Evolutionary conservation across 2,329 filamentous ascomycete genomes (phyloP).

Genomic region (Colletotrichum tropicale): DNA sequence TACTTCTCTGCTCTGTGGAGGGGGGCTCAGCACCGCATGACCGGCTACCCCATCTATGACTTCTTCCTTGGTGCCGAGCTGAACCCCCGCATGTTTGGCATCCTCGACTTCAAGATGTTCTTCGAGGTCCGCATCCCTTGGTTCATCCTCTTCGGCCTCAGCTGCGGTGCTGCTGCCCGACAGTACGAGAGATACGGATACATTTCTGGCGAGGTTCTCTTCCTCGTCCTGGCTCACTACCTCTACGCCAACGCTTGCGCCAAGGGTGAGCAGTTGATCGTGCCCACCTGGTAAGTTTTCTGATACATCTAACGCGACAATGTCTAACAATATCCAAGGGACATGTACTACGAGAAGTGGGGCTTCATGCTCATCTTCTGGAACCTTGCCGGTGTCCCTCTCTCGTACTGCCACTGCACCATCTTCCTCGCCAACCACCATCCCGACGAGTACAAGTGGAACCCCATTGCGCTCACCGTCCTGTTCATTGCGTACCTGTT

Average conservation of each 20-base stretch:
- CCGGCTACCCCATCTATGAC: slow-evolving; percentile 82
- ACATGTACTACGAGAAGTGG: slow-evolving; percentile 98
- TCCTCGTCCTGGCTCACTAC: slow-evolving; percentile 88
- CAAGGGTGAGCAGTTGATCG: slow-evolving; percentile 90
- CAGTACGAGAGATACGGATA: slow-evolving; percentile 88
- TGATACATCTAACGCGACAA: not conserved
- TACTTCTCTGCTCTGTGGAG: slow-evolving; percentile 85
- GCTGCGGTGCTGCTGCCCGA: slow-evolving; percentile 75
- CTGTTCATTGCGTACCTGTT: slow-evolving; percentile 78
- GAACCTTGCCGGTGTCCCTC: slow-evolving; percentile 90
- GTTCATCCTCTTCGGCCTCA: slow-evolving; percentile 86
- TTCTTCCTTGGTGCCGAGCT: slow-evolving; percentile 94
- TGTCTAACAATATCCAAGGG: slow-evolving; percentile 46
- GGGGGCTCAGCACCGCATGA: slow-evolving; percentile 91
- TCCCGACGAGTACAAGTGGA: slow-evolving; percentile 79
- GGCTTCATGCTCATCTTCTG: slow-evolving; percentile 98
- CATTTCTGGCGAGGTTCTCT: slow-evolving; percentile 82
- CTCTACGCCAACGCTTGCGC: slow-evolving; percentile 91
- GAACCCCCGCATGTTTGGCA: slow-evolving; percentile 79
- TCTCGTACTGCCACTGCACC: slow-evolving; percentile 93
- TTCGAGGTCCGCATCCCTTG: slow-evolving; percentile 91
- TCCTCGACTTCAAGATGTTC: slow-evolving; percentile 96
- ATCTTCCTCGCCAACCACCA: slow-evolving; percentile 87
- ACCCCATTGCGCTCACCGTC: slow-evolving; percentile 66
- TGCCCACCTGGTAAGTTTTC: slow-evolving; percentile 70